Evolutionary conservation across 2,329 filamentous ascomycete genomes (phyloP).

Genomic region (Talaromyces verruculosus): DNA sequence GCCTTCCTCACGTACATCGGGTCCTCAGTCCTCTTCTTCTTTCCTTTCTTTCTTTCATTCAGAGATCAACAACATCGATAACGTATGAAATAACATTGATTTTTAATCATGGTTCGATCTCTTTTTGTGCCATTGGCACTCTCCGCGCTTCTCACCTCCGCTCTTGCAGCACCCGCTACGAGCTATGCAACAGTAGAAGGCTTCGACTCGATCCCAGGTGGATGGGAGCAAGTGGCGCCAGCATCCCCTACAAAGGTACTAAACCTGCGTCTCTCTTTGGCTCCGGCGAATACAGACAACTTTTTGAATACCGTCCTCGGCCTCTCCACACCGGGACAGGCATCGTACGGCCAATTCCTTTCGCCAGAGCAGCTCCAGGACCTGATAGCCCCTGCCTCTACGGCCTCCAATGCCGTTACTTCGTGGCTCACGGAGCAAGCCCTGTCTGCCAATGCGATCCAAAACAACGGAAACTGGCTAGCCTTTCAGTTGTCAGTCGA

Average conservation of each 20-base stretch:
- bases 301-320: background rate
- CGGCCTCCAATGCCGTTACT: conserved; percentile 6
- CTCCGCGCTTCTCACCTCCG: background rate
- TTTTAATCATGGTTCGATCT: background rate
- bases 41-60: background rate
- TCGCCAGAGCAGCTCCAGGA: conserved; percentile 13
- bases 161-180: background rate
- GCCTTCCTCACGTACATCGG: background rate
- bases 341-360: conserved; percentile 13
- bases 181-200: conserved; percentile 1
- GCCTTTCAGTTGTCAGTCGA: conserved; percentile 4
- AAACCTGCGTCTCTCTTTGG: conserved; percentile 13
- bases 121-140: background rate
- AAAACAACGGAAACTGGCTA: conserved; percentile 14
- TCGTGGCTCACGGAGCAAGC: conserved; percentile 13
- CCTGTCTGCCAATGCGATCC: background rate
- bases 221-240: conserved; percentile 13
- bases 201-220: conserved; percentile 13
- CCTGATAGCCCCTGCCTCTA: conserved; percentile 8
- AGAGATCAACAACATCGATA: background rate
- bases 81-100: background rate
- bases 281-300: background rate
- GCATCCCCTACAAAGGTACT: conserved; percentile 8
- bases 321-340: conserved; percentile 13
- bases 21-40: background rate